Percentiles rank a stretch among this genome's conserved stretches.
Conservation (phyloP, 305 asterid genomes). For the Rubia tinctorum region DNA sequence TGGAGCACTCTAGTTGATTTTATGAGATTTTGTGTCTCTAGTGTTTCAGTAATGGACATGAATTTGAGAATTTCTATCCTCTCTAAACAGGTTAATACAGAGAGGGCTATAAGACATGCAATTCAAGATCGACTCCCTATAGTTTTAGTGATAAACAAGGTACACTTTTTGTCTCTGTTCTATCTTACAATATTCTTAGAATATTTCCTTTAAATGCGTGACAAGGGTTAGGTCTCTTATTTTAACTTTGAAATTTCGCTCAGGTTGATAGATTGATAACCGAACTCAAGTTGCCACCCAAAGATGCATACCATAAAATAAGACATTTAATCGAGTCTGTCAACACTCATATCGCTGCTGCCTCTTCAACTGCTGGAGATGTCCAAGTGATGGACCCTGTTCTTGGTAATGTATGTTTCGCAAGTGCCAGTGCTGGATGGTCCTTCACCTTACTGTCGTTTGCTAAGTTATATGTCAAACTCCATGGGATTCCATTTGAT, state of each 20-base stretch:
- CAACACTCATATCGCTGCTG: slow-evolving; percentile 80
- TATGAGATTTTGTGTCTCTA: background rate
- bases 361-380: slow-evolving; percentile 88
- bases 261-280: slow-evolving; percentile 91
- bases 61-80: background rate
- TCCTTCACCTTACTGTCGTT: slow-evolving; percentile 90
- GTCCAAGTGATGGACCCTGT: slow-evolving; percentile 86
- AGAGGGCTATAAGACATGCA: slow-evolving; percentile 96
- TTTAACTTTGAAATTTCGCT: slow-evolving; percentile 12
- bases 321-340: slow-evolving; percentile 86
- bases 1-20: background rate
- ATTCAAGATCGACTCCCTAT: slow-evolving; percentile 91
- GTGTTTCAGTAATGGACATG: background rate
- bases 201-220: background rate
- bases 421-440: slow-evolving; percentile 99
- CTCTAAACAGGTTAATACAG: slow-evolving; percentile 77
- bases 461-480: slow-evolving; percentile 90
- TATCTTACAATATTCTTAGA: background rate
- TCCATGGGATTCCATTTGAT: slow-evolving; percentile 94
- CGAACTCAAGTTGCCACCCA: slow-evolving; percentile 94
- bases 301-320: slow-evolving; percentile 93
- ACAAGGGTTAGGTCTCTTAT: background rate
- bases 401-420: slow-evolving; percentile 92
- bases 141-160: slow-evolving; percentile 95
- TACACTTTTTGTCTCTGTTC: slow-evolving; percentile 15